Base-by-base conservation (phyloP, 2,329 filamentous ascomycete genomes). In the Penicillium polonicum region DNA sequence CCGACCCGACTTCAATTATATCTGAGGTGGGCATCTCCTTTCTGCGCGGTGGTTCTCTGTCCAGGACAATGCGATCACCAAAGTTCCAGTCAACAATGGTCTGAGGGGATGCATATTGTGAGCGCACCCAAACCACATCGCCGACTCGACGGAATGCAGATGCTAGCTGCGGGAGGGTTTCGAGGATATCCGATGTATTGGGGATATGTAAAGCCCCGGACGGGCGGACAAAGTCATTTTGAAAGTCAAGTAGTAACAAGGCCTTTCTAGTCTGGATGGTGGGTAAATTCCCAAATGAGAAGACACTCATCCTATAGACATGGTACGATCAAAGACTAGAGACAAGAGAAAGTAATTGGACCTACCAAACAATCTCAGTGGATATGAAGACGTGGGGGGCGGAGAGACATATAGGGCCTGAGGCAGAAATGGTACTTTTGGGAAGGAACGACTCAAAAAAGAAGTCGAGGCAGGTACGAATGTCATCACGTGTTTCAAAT, bases 51-150 rank as follows among this genome's bases (percentile, higher is more conserved):
- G 60, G 58, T 23, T 65, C 60, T 23, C 52, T 65, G 2, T 59
- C 80, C 69, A 65, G 78, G 65, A 64, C 75, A 69, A 69, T 80
- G 75, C 61, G 78, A 25, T 71, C 78, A 48, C 80, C 80, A 31
- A 76, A 79, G 15, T 78, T 75, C 39, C 75, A 73, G 52, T 82
- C 82, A 46, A 85, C 80, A 27, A 82, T 75, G 4, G 84, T 77
- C 33, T 88, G 83, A 33, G 82, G 81, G n/a, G 80, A 77, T 52
- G 87, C 84, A 68, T 89, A 94, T 63, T 88, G 81, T 42, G 89
- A 92, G 57, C 87, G 87, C 31, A 96, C 84, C 92, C 92, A 97
- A 67, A 97, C 86, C 31, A 97, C 83, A 68, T 87, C 83, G 29
- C 88, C 88, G 27, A 83, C 81, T 48, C 83, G 79, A 62, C 93